Evolutionary conservation across 768 basidiomycete genomes (phyloP), one percentile per base, ranked within the genome.

Genomic region (Boletellus emodensis): DNA sequence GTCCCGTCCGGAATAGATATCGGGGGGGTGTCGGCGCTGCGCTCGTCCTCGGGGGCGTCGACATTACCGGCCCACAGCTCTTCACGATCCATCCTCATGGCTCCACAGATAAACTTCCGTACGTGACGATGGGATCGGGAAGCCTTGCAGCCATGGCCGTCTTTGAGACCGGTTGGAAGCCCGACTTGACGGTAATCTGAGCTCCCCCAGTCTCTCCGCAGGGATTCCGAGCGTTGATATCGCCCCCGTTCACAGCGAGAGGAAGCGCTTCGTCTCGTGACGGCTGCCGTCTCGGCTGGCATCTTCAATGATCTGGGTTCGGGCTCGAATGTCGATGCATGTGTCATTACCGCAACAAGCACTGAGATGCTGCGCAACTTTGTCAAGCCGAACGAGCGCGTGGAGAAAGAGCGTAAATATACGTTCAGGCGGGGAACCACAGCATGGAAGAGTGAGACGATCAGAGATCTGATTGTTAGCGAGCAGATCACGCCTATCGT

Each of bases 281-380:
- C 86, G 50, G 77, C 82, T 35, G 94, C 96, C 40, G 84, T 99
- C 61, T 84, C 87, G 20, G 90, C 92, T 2, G 96, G 96, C 79
- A 94, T 99, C 66, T 98, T 96, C 81, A 98, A 99, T 74, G 96
- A 99, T 75, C 82, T 98, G 32, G 96, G 96, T 4, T 97, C 95
- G 1, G 96, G 96, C 38, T 94, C 91, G n/a, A 98, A 99, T 66
- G 82, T 98, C 61, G 96, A 99, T 68, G 95, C 94, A 1, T 95
- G 94, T 68, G 81, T 98, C 58, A 94, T 99, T 71, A 94, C 91
- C 4, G 84, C 86, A 40, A 72, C 78, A 42, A 75, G 83, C 53
- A 94, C 94, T 0, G 93, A 96, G 69, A 94, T 90, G 89, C 73
- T 97, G 52, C 81, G 96, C 54, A 97, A 97, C 73, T 89, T 88